These are phyloP conservation scores for Wallacemonas sp. DNA, from an alignment of 208 protist genomes.

Conservation along the genomic window DNA sequence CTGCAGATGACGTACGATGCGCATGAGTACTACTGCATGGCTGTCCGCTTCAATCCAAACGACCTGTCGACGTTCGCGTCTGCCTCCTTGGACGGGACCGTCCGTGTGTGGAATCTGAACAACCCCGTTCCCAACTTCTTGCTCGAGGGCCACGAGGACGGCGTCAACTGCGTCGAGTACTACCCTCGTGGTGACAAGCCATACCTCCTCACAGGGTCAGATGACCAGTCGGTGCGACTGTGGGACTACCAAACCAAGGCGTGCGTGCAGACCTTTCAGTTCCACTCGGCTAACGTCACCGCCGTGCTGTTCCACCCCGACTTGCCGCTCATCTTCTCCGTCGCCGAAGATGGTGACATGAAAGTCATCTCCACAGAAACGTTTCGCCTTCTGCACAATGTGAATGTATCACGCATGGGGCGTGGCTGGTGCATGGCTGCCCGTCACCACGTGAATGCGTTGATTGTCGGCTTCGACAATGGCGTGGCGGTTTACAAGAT, in stretches of 20 bases:
- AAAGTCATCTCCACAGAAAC: conserved; percentile 95
- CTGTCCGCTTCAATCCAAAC: conserved; percentile 97
- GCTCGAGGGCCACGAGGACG: conserved; percentile 97
- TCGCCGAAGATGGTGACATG: conserved; percentile 94
- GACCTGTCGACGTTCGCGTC: conserved; percentile 98
- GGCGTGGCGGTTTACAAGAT: conserved; percentile 87
- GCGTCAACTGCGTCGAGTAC: conserved; percentile 99
- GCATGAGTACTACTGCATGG: conserved; percentile 99
- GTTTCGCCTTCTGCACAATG: conserved; percentile 93
- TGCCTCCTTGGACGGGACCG: conserved; percentile 96
- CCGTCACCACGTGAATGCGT: conserved; percentile 66
- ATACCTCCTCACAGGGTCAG: conserved; percentile 97
- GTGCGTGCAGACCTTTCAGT: conserved; percentile 95
- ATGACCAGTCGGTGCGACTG: conserved; percentile 95
- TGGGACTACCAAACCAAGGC: conserved; percentile 99
- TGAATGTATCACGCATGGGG: conserved; percentile 95
- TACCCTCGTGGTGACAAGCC: conserved; percentile 98
- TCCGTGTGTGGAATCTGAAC: conserved; percentile 97
- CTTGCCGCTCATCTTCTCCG: conserved; percentile 96
- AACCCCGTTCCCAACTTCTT: conserved; percentile 95
- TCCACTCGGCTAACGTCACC: conserved; percentile 97
- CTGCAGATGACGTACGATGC: conserved; percentile 95
- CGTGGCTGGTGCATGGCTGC: conserved; percentile 93
- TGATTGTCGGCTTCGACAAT: conserved; percentile 94
- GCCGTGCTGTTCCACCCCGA: conserved; percentile 97